Evolutionary conservation across 2,329 filamentous ascomycete genomes (phyloP).

Genomic region (Gyromitra esculenta): DNA sequence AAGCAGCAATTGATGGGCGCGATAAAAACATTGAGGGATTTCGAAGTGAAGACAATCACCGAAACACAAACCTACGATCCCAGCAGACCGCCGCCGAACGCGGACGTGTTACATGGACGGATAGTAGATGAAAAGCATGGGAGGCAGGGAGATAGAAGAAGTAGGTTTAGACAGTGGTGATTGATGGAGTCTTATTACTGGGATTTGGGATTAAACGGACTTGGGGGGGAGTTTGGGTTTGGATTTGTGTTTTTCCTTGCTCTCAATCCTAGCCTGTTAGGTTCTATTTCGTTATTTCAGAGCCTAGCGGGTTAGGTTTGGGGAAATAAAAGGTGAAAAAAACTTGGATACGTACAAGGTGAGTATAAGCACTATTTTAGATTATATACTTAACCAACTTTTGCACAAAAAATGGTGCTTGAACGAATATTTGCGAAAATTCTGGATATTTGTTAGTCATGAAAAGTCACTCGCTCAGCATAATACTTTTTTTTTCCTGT

Average conservation of each 20-base stretch:
- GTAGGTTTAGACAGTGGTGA: constrained; percentile 45
- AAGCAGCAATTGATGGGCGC: constrained; percentile 32
- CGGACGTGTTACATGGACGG: constrained; percentile 40
- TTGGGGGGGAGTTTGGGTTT: constrained; percentile 4
- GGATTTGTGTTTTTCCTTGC: constrained; percentile 7
- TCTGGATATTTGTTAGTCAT: constrained; percentile 3
- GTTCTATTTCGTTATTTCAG: constrained; percentile 10
- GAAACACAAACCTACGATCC: constrained; percentile 40
- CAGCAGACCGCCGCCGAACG: constrained; percentile 20
- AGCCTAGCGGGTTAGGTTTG: constrained; percentile 19
- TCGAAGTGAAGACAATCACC: constrained; percentile 45
- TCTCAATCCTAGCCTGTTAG: constrained; percentile 12
- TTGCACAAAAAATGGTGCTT: constrained; percentile 4
- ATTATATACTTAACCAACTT: constrained; percentile 10
- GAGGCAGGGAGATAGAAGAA: constrained; percentile 46
- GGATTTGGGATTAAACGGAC: background rate
- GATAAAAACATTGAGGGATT: constrained; percentile 37
- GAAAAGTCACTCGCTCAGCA: constrained; percentile 26
- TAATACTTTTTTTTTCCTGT: background rate
- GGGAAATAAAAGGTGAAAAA: background rate
- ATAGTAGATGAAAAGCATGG: constrained; percentile 49
- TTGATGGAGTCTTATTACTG: background rate
- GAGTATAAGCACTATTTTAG: constrained; percentile 16
- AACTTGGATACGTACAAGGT: background rate
- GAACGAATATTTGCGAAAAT: background rate